phyloP scores from a whole-genome alignment of 2,329 filamentous ascomycete genomes.

The Aspergillus candidus region DNA sequence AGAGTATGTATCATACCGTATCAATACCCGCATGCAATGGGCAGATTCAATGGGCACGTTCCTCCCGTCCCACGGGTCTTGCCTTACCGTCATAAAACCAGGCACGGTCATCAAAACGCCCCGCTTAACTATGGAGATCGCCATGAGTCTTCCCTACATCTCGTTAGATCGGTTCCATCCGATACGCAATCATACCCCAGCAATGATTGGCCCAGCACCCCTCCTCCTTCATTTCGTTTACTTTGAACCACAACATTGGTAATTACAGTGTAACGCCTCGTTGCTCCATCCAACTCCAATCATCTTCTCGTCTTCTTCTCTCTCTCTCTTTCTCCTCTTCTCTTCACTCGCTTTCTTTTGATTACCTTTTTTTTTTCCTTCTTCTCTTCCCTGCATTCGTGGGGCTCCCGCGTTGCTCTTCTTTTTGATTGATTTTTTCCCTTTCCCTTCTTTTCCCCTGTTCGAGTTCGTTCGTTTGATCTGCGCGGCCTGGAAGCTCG shows the following conservation, averaged over 20 bases:
- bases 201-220: constrained; percentile 11
- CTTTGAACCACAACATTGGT: constrained; percentile 6
- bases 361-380: constrained; percentile 5
- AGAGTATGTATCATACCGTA: too few species aligned
- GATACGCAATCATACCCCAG: neutral
- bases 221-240: constrained; percentile 18
- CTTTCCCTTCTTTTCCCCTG: constrained; percentile 9
- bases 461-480: constrained; percentile 14
- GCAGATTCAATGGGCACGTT: too few species aligned
- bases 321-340: constrained; percentile 1
- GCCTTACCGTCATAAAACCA: constrained; percentile 19
- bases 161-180: constrained; percentile 2
- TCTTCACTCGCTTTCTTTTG: constrained; percentile 5
- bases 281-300: constrained; percentile 5
- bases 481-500: constrained; percentile 28
- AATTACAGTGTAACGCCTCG: constrained; percentile 8
- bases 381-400: too few species aligned
- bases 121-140: constrained; percentile 7
- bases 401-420: too few species aligned
- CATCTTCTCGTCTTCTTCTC: neutral
- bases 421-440: neutral
- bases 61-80: constrained; percentile 7
- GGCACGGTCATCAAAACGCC: constrained; percentile 13
- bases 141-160: neutral
- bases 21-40: too few species aligned